Evolutionary conservation across 257 asterid genomes (phyloP).

Genomic region (Solanum virginianum): DNA sequence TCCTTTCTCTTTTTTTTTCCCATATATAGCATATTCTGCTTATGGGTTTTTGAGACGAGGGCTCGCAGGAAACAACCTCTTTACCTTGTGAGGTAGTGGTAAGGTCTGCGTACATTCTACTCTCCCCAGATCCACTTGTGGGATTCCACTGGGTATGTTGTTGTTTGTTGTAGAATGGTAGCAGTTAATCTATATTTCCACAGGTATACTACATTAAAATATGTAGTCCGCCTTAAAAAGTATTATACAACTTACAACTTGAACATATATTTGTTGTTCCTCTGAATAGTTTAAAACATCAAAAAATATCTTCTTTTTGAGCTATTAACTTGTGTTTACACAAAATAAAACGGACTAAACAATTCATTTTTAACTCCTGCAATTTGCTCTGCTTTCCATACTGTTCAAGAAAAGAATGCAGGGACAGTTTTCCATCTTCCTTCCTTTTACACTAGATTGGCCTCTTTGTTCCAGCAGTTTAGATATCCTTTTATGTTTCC

Average conservation of each 20-base stretch:
- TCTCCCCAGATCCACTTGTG: too few relatives aligned
- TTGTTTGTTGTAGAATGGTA: not conserved
- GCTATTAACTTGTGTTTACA: not conserved
- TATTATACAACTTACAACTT: not conserved
- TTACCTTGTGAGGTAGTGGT: too few relatives aligned
- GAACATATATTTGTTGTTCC: not conserved
- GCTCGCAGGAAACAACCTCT: too few relatives aligned
- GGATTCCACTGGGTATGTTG: too few relatives aligned
- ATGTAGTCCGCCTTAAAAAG: not conserved
- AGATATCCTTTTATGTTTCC: not conserved
- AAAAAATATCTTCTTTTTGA: not conserved
- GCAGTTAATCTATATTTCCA: not conserved
- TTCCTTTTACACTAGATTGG: not conserved
- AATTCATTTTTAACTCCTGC: not conserved
- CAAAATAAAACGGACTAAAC: not conserved
- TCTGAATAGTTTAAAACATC: not conserved
- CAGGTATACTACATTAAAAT: not conserved
- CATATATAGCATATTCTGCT: too few relatives aligned
- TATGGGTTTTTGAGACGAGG: too few relatives aligned
- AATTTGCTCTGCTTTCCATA: not conserved
- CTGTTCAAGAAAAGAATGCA: not conserved
- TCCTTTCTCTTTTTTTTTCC: too few relatives aligned
- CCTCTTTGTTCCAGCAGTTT: not conserved
- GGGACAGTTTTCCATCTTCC: not conserved
- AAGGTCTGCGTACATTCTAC: too few relatives aligned